phyloP scores from a whole-genome alignment of 1,284 basidiomycete species.

The Testicularia cyperi region DNA sequence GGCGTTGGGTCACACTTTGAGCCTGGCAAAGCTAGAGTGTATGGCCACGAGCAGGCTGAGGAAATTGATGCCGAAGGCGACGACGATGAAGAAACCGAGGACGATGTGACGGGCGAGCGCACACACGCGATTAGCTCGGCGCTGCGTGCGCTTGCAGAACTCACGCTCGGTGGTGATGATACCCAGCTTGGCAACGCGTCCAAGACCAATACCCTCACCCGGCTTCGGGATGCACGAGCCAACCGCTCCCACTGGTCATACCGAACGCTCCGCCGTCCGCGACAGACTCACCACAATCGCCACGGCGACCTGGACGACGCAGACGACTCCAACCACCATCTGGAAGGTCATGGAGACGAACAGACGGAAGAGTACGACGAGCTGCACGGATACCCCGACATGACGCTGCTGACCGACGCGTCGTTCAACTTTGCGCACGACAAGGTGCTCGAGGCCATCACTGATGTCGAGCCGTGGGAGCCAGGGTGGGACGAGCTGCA shows the following conservation, averaged over 20 bases:
- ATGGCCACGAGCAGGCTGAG: too few species aligned
- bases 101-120: too few species aligned
- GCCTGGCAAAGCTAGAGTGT: too few species aligned
- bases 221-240: conserved; percentile 9
- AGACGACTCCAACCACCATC: conserved; percentile 5
- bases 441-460: conserved; percentile 84
- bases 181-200: neutral
- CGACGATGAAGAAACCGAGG: conserved; percentile 4
- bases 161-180: conserved; percentile 23
- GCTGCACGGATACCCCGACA: conserved; percentile 35
- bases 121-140: conserved; percentile 27
- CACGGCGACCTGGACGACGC: neutral
- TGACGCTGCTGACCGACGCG: conserved; percentile 72
- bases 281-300: conserved; percentile 3
- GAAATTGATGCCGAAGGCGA: too few species aligned
- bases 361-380: conserved; percentile 40
- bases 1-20: too few species aligned
- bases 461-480: conserved; percentile 91
- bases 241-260: conserved; percentile 37
- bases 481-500: conserved; percentile 86
- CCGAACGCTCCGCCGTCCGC: conserved; percentile 21
- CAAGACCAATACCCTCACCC: conserved; percentile 1
- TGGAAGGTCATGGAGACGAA: too few species aligned
- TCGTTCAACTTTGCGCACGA: conserved; percentile 92
- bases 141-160: conserved; percentile 23